Base-by-base conservation (phyloP, 768 basidiomycete species). In the Pleurotus citrinopileatus region DNA sequence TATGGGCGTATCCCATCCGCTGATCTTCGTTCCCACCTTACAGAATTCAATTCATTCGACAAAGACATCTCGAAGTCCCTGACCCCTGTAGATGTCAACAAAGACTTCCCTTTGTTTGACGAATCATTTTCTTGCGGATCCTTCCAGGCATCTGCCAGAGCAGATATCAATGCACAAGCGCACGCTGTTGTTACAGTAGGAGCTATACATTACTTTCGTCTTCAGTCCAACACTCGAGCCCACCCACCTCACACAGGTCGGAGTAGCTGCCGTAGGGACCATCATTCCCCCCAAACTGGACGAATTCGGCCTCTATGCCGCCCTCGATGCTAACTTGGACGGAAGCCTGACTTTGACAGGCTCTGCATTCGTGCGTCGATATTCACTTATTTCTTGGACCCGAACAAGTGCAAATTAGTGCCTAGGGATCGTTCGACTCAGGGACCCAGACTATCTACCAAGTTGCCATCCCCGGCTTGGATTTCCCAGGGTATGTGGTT, bases 401-500 rank as follows among this genome's bases (percentile, higher is more conserved):
- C 19, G 22, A n/a, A 4, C 20, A 10, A 19, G n/a, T 13, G 2
- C 25, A 5, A 15, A 20, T 50, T 17, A 27, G 23, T 53, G 17
- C 4, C 42, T n/a, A 70, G 64, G 69, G 67, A 1, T 58, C 58
- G 0, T 44, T 73, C 43, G 65, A 66, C 56, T 62, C 65, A 8
- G 70, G 68, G 20, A 36, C 58, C 20, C 55, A 69, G 20, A 46
- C 60, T 20, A 55, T 75, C 15, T 69, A 69, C 55, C 43, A 61
- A 29, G 55, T 62, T 22, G 72, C 72, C 3, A 64, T 75, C 20
- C 73, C 72, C 1, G 63, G 62, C 26, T 38, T 55, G 40, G 59
- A 60, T 29, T 66, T 73, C 59, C 69, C 73, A 7, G 68, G 67
- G 70, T 70, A 57, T 34, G 72, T 25, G 19, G 8, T 32, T 25